phyloP scores from a whole-genome alignment of 2,329 filamentous ascomycete species.

The Neofusicoccum ribis region DNA sequence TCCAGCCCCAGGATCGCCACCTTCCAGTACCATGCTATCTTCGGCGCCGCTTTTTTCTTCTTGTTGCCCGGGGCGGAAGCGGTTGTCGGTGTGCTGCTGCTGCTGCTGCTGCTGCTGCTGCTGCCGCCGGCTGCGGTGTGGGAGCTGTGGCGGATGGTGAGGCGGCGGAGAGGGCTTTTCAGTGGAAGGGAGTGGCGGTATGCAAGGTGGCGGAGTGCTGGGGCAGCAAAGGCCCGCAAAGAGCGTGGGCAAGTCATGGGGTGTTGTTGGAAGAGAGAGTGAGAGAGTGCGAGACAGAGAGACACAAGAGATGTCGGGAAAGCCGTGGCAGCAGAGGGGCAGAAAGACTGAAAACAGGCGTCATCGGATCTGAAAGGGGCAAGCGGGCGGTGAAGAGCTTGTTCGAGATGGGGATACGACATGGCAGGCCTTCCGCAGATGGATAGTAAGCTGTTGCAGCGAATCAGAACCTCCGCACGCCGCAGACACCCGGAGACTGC shows the following conservation, averaged over 20 bases:
- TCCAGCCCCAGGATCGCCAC: not conserved
- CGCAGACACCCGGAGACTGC: not conserved
- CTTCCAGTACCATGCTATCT: not conserved
- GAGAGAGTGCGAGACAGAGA: no score
- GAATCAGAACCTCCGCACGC: not conserved
- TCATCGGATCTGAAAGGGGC: not conserved
- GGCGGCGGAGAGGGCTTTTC: not conserved
- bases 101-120: no score
- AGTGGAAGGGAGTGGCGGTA: not conserved
- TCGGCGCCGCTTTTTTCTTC: not conserved
- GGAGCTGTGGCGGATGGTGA: not conserved
- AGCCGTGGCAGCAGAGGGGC: not conserved
- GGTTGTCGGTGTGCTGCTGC: no score
- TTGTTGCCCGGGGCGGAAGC: not conserved
- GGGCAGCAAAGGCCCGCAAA: not conserved
- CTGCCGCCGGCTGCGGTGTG: no score
- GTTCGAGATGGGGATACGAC: not conserved
- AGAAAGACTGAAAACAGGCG: not conserved
- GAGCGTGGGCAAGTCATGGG: not conserved
- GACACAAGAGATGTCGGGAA: not conserved
- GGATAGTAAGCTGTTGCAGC: not conserved
- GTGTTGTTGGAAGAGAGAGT: not conserved
- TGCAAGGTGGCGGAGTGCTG: not conserved
- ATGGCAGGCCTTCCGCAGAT: not conserved
- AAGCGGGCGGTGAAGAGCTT: not conserved